Conservation (phyloP, 345 rosid species). For the Angophora floribunda region DNA sequence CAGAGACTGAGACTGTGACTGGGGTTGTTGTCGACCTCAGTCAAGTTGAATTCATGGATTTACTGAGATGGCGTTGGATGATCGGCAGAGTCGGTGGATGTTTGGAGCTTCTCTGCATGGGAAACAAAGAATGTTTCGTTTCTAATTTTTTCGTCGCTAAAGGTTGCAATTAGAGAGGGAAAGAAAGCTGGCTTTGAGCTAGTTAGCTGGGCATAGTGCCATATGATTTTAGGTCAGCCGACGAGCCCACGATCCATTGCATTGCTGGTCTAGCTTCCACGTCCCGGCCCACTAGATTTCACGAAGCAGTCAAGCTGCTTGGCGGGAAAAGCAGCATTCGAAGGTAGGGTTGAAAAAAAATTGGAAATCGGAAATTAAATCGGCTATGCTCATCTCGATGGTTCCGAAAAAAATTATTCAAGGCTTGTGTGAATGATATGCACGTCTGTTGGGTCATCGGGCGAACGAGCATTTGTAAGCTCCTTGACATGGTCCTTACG, state of each 20-base stretch:
- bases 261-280: no score
- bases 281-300: not conserved
- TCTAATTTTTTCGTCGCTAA: not conserved
- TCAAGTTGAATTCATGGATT: not conserved
- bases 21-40: not conserved
- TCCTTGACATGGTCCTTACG: not conserved
- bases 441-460: not conserved
- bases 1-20: not conserved
- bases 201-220: not conserved
- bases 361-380: not conserved
- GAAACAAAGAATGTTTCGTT: not conserved
- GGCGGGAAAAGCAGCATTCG: not conserved
- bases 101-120: not conserved
- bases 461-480: rapidly evolving
- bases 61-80: not conserved
- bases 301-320: not conserved
- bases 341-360: not conserved
- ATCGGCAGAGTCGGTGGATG: not conserved
- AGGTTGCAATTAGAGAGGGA: not conserved
- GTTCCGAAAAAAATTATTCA: not conserved
- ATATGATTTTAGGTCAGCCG: not conserved
- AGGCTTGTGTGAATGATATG: not conserved
- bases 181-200: not conserved
- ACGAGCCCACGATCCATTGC: not conserved
- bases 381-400: not conserved